Percentiles rank a stretch among this genome's conserved stretches.
Conservation (phyloP, 257 asterid species). For the Catharanthus roseus region DNA sequence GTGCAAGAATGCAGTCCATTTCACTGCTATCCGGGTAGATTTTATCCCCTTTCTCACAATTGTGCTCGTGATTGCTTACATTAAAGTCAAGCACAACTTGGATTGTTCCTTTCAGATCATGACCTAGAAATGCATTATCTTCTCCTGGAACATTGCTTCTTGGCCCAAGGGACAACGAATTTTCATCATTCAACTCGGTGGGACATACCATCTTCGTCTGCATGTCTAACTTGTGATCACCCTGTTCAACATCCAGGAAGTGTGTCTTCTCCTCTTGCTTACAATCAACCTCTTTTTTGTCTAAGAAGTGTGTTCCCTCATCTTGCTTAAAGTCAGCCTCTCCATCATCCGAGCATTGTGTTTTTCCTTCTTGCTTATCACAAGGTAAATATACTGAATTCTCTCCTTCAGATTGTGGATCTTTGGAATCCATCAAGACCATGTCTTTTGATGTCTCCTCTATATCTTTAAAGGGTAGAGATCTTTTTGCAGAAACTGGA, state of each 20-base stretch:
- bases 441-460: conserved; percentile 29
- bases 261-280: conserved; percentile 5
- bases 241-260: conserved; percentile 1
- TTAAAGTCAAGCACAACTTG: conserved; percentile 21
- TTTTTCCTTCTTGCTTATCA: conserved; percentile 4
- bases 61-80: neutral
- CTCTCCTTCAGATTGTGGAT: conserved; percentile 16
- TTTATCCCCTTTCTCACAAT: conserved; percentile 21
- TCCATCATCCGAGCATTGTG: neutral
- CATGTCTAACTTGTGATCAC: conserved; percentile 15
- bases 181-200: neutral
- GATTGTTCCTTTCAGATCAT: conserved; percentile 6
- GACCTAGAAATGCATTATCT: neutral
- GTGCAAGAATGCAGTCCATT: conserved; percentile 14
- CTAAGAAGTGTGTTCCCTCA: neutral
- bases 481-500: conserved; percentile 62
- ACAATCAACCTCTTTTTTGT: neutral
- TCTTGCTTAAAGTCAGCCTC: neutral
- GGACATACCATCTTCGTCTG: conserved; percentile 18
- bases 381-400: neutral
- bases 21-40: conserved; percentile 8
- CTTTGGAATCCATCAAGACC: conserved; percentile 18
- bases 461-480: conserved; percentile 53
- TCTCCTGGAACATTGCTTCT: neutral
- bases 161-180: neutral